phyloP scores from a whole-genome alignment of 192 early-diverging fungal genomes.

The Podila verticillata region DNA sequence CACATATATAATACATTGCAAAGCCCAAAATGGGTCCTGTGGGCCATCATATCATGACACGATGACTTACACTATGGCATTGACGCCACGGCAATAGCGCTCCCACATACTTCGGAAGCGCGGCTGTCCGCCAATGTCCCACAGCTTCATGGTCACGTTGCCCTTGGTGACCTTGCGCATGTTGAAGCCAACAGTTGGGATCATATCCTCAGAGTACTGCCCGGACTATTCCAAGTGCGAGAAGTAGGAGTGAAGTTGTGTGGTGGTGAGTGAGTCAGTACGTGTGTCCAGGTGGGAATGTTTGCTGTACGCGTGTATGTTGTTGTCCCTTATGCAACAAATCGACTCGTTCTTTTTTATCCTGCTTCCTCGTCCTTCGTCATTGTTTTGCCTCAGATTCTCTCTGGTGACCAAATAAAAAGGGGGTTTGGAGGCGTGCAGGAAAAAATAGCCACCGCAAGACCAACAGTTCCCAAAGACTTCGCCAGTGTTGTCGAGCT shows the following conservation, averaged over 20 bases:
- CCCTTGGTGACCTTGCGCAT: conserved; percentile 96
- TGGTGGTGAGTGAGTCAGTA: neutral
- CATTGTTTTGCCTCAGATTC: conserved; percentile 4
- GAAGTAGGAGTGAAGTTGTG: neutral
- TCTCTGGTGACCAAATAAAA: conserved; percentile 2
- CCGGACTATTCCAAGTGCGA: conserved; percentile 60
- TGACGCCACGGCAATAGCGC: conserved; percentile 89
- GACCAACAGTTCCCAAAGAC: too few relatives aligned
- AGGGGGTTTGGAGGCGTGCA: neutral
- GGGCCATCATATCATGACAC: too few relatives aligned
- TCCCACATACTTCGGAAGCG: conserved; percentile 98
- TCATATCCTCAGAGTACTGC: conserved; percentile 87
- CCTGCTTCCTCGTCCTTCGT: neutral
- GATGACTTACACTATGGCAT: conserved; percentile 91
- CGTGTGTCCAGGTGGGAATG: too few relatives aligned
- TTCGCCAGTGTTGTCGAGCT: too few relatives aligned
- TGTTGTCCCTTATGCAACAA: neutral
- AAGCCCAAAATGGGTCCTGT: too few relatives aligned
- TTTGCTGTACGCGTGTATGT: neutral
- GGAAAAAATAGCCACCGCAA: neutral
- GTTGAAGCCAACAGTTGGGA: conserved; percentile 99
- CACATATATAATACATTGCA: too few relatives aligned
- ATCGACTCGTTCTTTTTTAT: neutral
- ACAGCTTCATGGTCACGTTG: conserved; percentile 97
- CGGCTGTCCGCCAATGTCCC: conserved; percentile 99